Evolutionary conservation across 2,329 filamentous ascomycete genomes (phyloP).

Genomic region (Talaromyces sp.): DNA sequence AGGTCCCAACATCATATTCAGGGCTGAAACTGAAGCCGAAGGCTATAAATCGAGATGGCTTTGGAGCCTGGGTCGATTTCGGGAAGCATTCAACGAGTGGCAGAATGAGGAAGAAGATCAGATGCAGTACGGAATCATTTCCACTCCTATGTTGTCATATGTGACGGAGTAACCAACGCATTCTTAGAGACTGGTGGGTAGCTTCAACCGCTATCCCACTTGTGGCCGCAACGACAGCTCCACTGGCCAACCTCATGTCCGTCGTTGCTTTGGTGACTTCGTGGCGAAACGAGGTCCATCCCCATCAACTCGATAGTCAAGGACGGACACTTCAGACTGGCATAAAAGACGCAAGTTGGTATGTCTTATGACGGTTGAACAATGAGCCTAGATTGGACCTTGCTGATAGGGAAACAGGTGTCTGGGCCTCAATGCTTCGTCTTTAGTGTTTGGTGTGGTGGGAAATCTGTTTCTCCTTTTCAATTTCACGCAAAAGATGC

Average conservation of each 20-base stretch:
- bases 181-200: slow-evolving; percentile 45
- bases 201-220: slow-evolving; percentile 62
- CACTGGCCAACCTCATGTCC: slow-evolving; percentile 81
- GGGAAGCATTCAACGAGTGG: slow-evolving; percentile 28
- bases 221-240: slow-evolving; percentile 77
- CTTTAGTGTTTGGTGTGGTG: slow-evolving; percentile 68
- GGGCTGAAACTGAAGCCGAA: slow-evolving; percentile 5
- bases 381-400: not conserved
- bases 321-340: slow-evolving; percentile 49
- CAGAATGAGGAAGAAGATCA: slow-evolving; percentile 43
- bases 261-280: slow-evolving; percentile 78
- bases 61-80: slow-evolving; percentile 24
- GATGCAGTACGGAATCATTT: slow-evolving; percentile 25
- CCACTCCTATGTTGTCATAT: not conserved
- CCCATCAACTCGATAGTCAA: slow-evolving; percentile 47
- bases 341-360: slow-evolving; percentile 69
- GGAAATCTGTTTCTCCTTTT: slow-evolving; percentile 79
- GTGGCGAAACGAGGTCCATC: slow-evolving; percentile 61
- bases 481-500: slow-evolving; percentile 77
- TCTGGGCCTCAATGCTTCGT: slow-evolving; percentile 70
- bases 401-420: slow-evolving; percentile 48
- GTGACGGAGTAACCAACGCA: not conserved
- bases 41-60: not conserved
- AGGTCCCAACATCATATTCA: slow-evolving; percentile 7
- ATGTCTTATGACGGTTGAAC: slow-evolving; percentile 23